A percentile compares a stretch with the other conserved stretches of the same genome.
These are phyloP conservation scores for Tillandsia leiboldiana DNA, from an alignment of 176 grass and related monocot species.

Conservation along the genomic window DNA sequence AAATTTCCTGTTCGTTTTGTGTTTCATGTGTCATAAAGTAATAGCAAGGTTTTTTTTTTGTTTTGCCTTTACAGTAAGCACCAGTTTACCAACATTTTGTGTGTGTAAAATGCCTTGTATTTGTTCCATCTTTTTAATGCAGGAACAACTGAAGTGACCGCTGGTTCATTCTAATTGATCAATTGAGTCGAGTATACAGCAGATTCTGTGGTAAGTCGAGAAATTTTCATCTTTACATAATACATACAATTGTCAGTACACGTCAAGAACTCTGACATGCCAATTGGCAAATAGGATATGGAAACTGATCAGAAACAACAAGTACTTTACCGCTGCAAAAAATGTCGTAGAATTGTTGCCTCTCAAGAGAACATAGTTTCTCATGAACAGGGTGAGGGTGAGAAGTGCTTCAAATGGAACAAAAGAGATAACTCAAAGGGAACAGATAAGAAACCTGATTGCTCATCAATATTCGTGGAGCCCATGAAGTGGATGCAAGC, in stretches of 20 bases:
- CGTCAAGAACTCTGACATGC: background rate
- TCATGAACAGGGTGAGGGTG: conserved; percentile 52
- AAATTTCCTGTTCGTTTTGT: no score
- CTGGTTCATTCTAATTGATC: no score
- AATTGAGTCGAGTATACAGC: no score
- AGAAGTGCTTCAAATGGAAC: conserved; percentile 34
- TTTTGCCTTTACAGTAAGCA: no score
- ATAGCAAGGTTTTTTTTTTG: no score
- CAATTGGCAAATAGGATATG: conserved; percentile 9
- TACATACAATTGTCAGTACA: background rate
- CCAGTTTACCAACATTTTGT: no score
- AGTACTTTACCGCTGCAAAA: conserved; percentile 60
- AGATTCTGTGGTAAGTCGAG: no score
- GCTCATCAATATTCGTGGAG: conserved; percentile 68
- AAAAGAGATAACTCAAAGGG: conserved; percentile 19
- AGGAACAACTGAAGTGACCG: no score
- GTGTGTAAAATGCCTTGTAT: no score
- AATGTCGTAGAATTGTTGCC: conserved; percentile 66
- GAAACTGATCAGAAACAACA: conserved; percentile 30
- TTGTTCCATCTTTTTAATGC: no score
- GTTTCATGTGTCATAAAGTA: no score
- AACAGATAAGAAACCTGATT: conserved; percentile 34
- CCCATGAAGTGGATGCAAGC: conserved; percentile 92
- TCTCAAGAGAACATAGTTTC: conserved; percentile 50
- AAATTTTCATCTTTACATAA: background rate